These are phyloP conservation scores for Nicotiana undulata DNA, from an alignment of 257 asterid genomes.

Conservation along the genomic window DNA sequence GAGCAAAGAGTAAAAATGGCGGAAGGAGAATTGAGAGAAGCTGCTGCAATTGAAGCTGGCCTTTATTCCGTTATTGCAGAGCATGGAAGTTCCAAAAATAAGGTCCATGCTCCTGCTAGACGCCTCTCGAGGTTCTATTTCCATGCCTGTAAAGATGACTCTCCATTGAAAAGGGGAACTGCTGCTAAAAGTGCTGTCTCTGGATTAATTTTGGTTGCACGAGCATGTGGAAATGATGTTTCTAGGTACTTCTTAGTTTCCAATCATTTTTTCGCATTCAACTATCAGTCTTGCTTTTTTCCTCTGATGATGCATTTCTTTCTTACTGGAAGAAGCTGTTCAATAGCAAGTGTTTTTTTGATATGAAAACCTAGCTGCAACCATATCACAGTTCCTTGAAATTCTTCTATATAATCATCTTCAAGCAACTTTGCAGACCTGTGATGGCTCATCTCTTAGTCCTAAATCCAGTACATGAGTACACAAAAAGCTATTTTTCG, in stretches of 20 bases:
- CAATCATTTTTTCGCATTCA: background rate
- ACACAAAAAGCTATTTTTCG: background rate
- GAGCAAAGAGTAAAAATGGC: slow-evolving; percentile 44
- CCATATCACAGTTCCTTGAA: background rate
- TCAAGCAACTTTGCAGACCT: background rate
- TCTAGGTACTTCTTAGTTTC: slow-evolving; percentile 44
- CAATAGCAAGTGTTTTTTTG: background rate
- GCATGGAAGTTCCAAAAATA: slow-evolving; percentile 69
- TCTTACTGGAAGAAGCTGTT: background rate
- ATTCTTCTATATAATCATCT: background rate
- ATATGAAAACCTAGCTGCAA: background rate
- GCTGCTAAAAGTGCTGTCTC: slow-evolving; percentile 67
- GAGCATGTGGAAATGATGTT: slow-evolving; percentile 85
- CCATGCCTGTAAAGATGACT: slow-evolving; percentile 44
- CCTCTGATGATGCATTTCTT: background rate
- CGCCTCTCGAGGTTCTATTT: slow-evolving; percentile 74
- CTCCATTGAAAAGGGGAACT: slow-evolving; percentile 37
- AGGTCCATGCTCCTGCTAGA: slow-evolving; percentile 87
- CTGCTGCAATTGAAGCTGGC: slow-evolving; percentile 74
- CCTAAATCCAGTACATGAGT: background rate
- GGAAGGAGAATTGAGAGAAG: slow-evolving; percentile 72
- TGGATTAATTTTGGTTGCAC: slow-evolving; percentile 64
- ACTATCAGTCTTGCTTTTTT: background rate
- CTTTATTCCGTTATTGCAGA: slow-evolving; percentile 75
- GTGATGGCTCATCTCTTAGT: background rate